A percentile compares a stretch with the other conserved stretches of the same genome.
These are phyloP conservation scores for Xylaria cubensis DNA, from an alignment of 495 filamentous ascomycete species.

Conservation along the genomic window DNA sequence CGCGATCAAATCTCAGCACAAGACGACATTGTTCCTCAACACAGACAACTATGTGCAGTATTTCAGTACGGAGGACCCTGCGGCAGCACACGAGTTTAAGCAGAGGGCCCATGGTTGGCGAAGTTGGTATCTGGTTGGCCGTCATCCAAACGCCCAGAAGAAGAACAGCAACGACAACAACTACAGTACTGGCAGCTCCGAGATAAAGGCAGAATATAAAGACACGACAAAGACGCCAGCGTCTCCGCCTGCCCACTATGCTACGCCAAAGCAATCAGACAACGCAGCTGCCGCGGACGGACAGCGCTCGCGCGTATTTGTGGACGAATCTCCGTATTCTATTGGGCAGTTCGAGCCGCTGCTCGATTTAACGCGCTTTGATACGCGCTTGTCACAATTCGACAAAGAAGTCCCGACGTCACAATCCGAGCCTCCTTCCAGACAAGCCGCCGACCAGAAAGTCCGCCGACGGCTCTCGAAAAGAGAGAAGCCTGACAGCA, in stretches of 20 bases:
- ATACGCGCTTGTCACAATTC: constrained; percentile 48
- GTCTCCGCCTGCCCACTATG: constrained; percentile 18
- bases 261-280: constrained; percentile 37
- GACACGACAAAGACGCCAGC: constrained; percentile 41
- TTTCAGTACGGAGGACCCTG: constrained; percentile 78
- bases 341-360: constrained; percentile 65
- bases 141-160: constrained; percentile 52
- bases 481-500: constrained; percentile 14
- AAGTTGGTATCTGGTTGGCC: constrained; percentile 82
- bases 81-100: constrained; percentile 71
- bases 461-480: constrained; percentile 23
- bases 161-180: constrained; percentile 13
- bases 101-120: constrained; percentile 77
- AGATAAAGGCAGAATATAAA: constrained; percentile 35
- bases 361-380: constrained; percentile 57
- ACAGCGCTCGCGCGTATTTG: constrained; percentile 42
- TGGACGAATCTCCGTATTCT: constrained; percentile 54
- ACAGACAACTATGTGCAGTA: constrained; percentile 90
- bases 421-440: constrained; percentile 33
- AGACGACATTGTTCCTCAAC: constrained; percentile 80
- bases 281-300: constrained; percentile 42
- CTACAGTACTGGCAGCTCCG: constrained; percentile 27
- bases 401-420: constrained; percentile 42
- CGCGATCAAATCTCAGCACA: constrained; percentile 93
- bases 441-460: constrained; percentile 30